phyloP scores from a whole-genome alignment of 2,329 filamentous ascomycete species.

The Cryphonectria nitschkei region DNA sequence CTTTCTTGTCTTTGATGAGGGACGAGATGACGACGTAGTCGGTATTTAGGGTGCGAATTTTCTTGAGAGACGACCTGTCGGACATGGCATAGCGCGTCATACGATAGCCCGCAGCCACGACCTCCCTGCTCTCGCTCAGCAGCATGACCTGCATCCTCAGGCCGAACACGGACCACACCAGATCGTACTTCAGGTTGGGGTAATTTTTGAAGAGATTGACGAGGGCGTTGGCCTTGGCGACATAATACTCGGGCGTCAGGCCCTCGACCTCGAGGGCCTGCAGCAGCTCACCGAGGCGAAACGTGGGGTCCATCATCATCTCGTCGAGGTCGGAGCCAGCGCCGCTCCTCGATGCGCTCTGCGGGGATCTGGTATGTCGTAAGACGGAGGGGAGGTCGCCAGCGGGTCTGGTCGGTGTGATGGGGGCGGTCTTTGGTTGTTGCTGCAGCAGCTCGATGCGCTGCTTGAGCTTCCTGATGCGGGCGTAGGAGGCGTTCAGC shows the following conservation, averaged over 20 bases:
- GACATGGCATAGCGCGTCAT: slow-evolving; percentile 94
- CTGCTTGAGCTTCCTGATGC: slow-evolving; percentile 63
- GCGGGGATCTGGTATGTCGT: slow-evolving; percentile 59
- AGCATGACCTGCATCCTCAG: slow-evolving; percentile 94
- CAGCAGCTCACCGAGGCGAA: slow-evolving; percentile 84
- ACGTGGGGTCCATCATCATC: slow-evolving; percentile 78
- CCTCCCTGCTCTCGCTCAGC: slow-evolving; percentile 91
- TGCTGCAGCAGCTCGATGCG: slow-evolving; percentile 66
- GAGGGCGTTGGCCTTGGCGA: slow-evolving; percentile 85
- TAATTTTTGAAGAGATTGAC: slow-evolving; percentile 97
- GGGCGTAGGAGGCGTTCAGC: slow-evolving; percentile 82
- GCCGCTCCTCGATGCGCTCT: slow-evolving; percentile 57
- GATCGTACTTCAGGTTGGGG: slow-evolving; percentile 91
- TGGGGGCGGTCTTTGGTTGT: slow-evolving; percentile 50
- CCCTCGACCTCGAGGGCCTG: slow-evolving; percentile 87
- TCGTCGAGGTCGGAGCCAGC: slow-evolving; percentile 68
- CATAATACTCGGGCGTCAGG: slow-evolving; percentile 92
- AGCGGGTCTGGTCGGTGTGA: slow-evolving; percentile 57
- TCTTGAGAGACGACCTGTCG: slow-evolving; percentile 85
- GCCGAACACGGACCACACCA: slow-evolving; percentile 95
- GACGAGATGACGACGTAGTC: slow-evolving; percentile 92
- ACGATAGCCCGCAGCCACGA: slow-evolving; percentile 91
- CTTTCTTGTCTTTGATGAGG: slow-evolving; percentile 92
- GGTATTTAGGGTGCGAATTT: slow-evolving; percentile 84
- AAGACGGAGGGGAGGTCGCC: slow-evolving; percentile 52